phyloP scores from a whole-genome alignment of 2,329 filamentous ascomycete genomes.

The Monilinia fructicola region DNA sequence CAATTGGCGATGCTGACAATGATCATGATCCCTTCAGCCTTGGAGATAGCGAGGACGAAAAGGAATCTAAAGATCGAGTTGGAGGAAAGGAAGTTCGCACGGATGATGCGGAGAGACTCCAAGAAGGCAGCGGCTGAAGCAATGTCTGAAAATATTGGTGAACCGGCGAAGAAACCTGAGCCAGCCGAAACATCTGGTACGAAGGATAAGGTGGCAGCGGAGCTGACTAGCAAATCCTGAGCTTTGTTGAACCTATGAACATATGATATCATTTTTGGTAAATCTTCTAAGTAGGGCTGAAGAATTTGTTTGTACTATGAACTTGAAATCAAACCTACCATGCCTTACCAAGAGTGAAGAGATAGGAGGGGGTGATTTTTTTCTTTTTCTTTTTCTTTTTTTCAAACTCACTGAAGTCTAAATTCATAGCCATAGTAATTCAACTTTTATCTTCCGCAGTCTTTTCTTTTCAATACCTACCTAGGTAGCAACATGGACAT shows the following conservation, averaged over 20 bases:
- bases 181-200: conserved; percentile 37
- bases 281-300: not conserved
- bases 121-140: conserved; percentile 61
- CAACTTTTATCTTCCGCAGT: not conserved
- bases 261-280: not conserved
- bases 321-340: not conserved
- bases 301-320: not conserved
- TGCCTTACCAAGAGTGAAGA: not conserved
- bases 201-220: conserved; percentile 39
- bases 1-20: conserved; percentile 81
- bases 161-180: conserved; percentile 36
- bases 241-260: not conserved
- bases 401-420: not conserved
- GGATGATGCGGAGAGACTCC: conserved; percentile 55
- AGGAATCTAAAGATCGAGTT: conserved; percentile 62
- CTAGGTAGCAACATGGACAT: too few relatives aligned
- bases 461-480: too few relatives aligned
- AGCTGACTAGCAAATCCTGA: conserved; percentile 34
- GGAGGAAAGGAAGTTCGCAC: conserved; percentile 55
- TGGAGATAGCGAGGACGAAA: conserved; percentile 92
- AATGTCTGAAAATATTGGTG: conserved; percentile 45
- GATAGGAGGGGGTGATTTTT: too few relatives aligned
- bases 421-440: not conserved
- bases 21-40: conserved; percentile 82
- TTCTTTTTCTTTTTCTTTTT: not conserved